These are phyloP conservation scores for Capsicum chinense DNA, from an alignment of 257 asterid genomes.

Conservation along the genomic window DNA sequence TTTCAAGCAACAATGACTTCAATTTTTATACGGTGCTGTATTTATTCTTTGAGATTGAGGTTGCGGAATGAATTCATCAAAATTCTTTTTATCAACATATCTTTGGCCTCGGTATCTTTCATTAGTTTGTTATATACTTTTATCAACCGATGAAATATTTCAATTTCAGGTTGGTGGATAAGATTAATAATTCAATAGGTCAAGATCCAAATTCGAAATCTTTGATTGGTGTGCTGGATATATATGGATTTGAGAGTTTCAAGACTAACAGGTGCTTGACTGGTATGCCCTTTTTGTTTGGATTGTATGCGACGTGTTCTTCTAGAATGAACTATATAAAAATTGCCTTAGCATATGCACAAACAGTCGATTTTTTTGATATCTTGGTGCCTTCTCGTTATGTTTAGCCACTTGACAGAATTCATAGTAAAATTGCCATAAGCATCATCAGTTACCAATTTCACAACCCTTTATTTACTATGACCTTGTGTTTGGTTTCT, in stretches of 20 bases:
- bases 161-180: conserved; percentile 75
- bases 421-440: background rate
- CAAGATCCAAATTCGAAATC: conserved; percentile 74
- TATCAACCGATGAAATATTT: background rate
- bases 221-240: conserved; percentile 82
- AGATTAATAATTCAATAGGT: conserved; percentile 71
- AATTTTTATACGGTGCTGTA: background rate
- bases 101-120: too few relatives aligned
- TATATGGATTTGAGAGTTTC: conserved; percentile 91
- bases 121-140: too few relatives aligned
- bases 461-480: background rate
- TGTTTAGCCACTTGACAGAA: background rate
- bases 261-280: conserved; percentile 93
- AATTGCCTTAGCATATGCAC: background rate
- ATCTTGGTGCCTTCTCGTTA: conserved; percentile 4
- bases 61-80: too few relatives aligned
- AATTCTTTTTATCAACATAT: too few relatives aligned
- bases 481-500: background rate
- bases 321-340: conserved; percentile 8
- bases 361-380: background rate
- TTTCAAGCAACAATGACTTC: background rate
- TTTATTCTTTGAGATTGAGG: too few relatives aligned
- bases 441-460: background rate
- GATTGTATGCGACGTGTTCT: conserved; percentile 43
- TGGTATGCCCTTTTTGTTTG: conserved; percentile 73